Evolutionary conservation across 1,284 basidiomycete species (phyloP).

Genomic region (Peniophora sp.): DNA sequence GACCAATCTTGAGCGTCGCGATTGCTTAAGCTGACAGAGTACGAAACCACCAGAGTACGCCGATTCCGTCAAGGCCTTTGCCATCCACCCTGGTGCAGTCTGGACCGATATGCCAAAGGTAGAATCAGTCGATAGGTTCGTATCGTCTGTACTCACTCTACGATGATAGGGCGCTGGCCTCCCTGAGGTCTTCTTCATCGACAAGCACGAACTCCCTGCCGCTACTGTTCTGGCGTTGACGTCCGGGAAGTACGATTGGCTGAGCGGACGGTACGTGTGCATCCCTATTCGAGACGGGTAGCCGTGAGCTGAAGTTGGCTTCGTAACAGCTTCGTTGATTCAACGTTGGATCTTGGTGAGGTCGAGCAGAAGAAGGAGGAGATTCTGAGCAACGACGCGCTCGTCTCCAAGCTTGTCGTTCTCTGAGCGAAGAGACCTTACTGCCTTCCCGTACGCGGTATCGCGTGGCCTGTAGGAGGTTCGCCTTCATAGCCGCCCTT

Average conservation of each 20-base stretch:
- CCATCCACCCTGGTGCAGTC: neutral
- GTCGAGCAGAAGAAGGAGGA: neutral
- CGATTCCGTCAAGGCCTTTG: neutral
- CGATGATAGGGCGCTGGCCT: neutral
- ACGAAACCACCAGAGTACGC: neutral
- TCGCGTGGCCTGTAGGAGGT: no score
- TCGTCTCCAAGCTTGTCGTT: neutral
- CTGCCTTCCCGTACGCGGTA: no score
- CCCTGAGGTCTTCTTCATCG: neutral
- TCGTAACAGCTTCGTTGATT: neutral
- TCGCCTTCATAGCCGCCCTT: no score
- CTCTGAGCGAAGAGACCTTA: no score
- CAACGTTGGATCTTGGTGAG: neutral
- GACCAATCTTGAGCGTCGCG: neutral
- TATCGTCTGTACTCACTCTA: no score
- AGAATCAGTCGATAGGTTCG: no score
- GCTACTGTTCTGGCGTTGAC: neutral
- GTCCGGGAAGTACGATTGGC: neutral
- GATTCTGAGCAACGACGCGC: neutral
- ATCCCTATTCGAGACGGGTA: neutral
- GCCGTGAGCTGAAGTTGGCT: neutral
- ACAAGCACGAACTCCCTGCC: neutral
- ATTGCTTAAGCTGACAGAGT: neutral
- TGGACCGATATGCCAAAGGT: neutral
- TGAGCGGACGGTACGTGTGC: neutral